Evolutionary conservation across 2,329 filamentous ascomycete species (phyloP), one percentile per base, ranked within the genome.

Genomic region (Parascedosporium putredinis): DNA sequence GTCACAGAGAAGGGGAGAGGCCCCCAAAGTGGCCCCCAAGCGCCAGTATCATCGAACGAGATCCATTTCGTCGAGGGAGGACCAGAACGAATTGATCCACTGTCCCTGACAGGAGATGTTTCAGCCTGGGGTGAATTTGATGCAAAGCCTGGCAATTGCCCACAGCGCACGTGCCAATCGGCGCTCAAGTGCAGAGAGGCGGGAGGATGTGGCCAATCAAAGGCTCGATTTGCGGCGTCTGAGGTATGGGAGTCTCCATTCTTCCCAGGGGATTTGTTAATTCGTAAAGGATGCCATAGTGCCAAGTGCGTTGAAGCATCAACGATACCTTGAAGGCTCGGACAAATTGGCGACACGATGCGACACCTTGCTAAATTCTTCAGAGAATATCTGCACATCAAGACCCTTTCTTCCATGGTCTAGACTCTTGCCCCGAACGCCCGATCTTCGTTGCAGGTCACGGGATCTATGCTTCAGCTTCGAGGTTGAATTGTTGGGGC

Each of bases 41-140:
- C 23, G 34, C 34, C 34, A 33, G 33, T 25, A 16, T 12, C n/a
- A 34, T 16, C 33, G 33, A 49, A 42, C 34, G 47, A 49, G 47
- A 49, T 20, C 36, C 36, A 16, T 40, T 40, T 22, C 18, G 18
- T 18, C 10, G 36, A 40, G 36, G 36, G 36, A 40, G 5, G 16
- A 40, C 36, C 18, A 40, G 36, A 20, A 10, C 36, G 36, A 40
- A 40, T 40, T 45, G 43, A 45, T 50, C 40, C 48, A 45, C 48
- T 25, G n/a, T 24, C 29, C 40, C 38, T 45, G 48, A 50, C 48
- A 50, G 29, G 10, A 50, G 48, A 16, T 10, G 48, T 50, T 50
- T 50, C 48, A 50, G 20, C 27, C 29, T 45, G 38, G 38, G 36
- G 7, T n/a, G 3, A 12, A 25, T 25, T 40, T 42, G 34, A 29